Evolutionary conservation across 2,329 filamentous ascomycete species (phyloP).

Genomic region (Calonectria multiphialidica): DNA sequence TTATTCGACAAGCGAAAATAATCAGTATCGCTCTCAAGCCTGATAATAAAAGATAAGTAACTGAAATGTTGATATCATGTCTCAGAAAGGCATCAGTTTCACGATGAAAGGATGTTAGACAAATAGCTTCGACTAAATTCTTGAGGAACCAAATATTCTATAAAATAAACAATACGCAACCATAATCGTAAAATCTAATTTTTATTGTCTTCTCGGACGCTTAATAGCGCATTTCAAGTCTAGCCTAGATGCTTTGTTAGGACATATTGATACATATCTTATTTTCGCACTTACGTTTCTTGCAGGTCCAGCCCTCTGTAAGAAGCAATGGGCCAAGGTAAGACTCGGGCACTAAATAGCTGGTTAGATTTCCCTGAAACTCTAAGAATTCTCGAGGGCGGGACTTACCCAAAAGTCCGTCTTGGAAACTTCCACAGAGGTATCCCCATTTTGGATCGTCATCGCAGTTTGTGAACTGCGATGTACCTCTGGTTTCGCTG

Average conservation of each 20-base stretch:
- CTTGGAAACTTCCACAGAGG: constrained; percentile 34
- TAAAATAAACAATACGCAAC: too few species aligned
- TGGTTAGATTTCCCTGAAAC: not conserved
- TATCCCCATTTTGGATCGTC: constrained; percentile 35
- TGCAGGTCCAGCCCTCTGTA: constrained; percentile 9
- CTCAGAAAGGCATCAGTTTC: too few species aligned
- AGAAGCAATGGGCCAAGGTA: constrained; percentile 40
- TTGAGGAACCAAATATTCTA: too few species aligned
- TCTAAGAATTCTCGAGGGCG: not conserved
- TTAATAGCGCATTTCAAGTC: not conserved
- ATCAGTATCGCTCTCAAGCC: too few species aligned
- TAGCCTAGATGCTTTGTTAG: not conserved
- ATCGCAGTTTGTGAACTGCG: constrained; percentile 40
- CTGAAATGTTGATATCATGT: too few species aligned
- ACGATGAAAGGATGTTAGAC: too few species aligned
- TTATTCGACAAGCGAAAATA: too few species aligned
- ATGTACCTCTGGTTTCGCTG: not conserved
- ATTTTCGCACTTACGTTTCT: constrained; percentile 1
- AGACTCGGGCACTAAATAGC: constrained; percentile 34
- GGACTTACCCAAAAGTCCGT: constrained; percentile 24
- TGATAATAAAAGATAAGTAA: too few species aligned
- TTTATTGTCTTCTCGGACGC: too few species aligned
- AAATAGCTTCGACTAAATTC: too few species aligned
- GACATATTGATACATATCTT: not conserved
- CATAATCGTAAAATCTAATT: too few species aligned